phyloP scores from a whole-genome alignment of 2,329 filamentous ascomycete genomes.

The Botryosphaeria dothidea region DNA sequence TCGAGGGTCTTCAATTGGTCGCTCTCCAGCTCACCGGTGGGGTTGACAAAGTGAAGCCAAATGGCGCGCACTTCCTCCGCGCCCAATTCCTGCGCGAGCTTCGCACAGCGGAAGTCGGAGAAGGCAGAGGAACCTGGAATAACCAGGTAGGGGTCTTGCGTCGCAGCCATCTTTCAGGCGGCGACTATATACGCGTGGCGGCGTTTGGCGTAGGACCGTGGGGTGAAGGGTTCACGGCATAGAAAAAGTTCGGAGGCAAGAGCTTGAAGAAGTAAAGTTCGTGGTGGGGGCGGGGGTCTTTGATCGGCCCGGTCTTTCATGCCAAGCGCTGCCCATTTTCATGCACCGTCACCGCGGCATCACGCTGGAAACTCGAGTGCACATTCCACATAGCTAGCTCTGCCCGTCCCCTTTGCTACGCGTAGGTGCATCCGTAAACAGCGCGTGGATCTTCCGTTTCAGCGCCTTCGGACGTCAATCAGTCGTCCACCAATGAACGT shows the following conservation, averaged over 20 bases:
- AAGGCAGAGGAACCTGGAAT: constrained; percentile 58
- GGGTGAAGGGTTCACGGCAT: constrained; percentile 16
- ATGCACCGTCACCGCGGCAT: not conserved
- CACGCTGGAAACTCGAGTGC: not conserved
- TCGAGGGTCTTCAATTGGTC: constrained; percentile 55
- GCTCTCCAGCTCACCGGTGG: constrained; percentile 38
- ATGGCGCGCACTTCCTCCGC: constrained; percentile 50
- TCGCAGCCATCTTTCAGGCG: constrained; percentile 22
- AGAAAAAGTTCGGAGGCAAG: constrained; percentile 19
- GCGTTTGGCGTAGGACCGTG: constrained; percentile 14
- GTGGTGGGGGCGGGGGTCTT: constrained; percentile 18
- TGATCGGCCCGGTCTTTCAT: constrained; percentile 10
- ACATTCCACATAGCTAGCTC: not conserved
- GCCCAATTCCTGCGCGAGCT: constrained; percentile 47
- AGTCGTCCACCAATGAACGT: not conserved
- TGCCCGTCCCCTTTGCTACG: not conserved
- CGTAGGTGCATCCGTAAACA: not conserved
- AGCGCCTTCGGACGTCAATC: not conserved
- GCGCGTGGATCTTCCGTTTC: not conserved
- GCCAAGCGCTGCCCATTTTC: constrained; percentile 4
- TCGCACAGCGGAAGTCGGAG: constrained; percentile 51
- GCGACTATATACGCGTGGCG: constrained; percentile 9
- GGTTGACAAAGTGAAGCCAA: constrained; percentile 54
- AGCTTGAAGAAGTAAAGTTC: constrained; percentile 17
- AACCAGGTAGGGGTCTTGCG: constrained; percentile 41